Evolutionary conservation across 192 early-diverging fungal genomes (phyloP).

Genomic region (Chytriomyces confervae): DNA sequence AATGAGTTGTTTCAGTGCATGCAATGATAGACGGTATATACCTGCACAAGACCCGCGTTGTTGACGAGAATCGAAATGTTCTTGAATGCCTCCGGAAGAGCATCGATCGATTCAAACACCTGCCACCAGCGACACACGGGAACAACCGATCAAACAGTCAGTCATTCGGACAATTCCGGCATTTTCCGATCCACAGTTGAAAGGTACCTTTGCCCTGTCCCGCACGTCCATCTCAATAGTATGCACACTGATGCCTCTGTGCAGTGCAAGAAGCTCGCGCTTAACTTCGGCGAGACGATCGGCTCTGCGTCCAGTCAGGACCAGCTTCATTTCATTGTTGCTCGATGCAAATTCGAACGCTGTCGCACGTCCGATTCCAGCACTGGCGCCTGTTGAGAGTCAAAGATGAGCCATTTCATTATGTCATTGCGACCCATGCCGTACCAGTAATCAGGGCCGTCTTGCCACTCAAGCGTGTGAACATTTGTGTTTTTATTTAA

Average conservation of each 20-base stretch:
- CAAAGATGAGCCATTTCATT: not conserved
- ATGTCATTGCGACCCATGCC: not conserved
- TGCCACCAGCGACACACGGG: not conserved
- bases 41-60: constrained; percentile 70
- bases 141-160: not conserved
- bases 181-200: not conserved
- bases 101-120: constrained; percentile 39
- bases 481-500: not conserved
- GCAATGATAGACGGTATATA: not conserved
- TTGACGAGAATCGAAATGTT: constrained; percentile 85
- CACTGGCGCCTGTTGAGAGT: constrained; percentile 73
- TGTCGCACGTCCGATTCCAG: constrained; percentile 75
- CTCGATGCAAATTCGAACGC: constrained; percentile 67
- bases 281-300: constrained; percentile 69
- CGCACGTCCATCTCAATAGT: constrained; percentile 76
- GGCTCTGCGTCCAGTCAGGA: constrained; percentile 54
- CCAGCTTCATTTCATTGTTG: constrained; percentile 62
- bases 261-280: constrained; percentile 47
- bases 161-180: not conserved
- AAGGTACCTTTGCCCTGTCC: constrained; percentile 48
- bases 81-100: constrained; percentile 62
- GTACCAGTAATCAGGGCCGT: constrained; percentile 43
- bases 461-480: constrained; percentile 35
- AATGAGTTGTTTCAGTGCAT: not conserved
- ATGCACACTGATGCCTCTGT: constrained; percentile 63